These are phyloP conservation scores for Byssochlamys sp. DNA, from an alignment of 2,329 filamentous ascomycete genomes.

Conservation along the genomic window DNA sequence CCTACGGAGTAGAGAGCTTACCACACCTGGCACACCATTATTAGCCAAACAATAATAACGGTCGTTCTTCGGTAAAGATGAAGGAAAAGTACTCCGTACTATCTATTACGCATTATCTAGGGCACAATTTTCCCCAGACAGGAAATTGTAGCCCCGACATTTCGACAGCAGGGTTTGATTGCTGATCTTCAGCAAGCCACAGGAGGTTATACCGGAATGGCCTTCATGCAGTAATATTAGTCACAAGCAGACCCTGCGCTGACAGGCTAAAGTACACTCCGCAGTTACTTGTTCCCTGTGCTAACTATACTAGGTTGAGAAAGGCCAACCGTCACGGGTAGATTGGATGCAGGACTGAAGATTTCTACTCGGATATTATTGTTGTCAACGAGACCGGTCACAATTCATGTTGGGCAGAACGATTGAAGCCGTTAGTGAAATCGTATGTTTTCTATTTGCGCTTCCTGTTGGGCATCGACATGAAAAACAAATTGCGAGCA, in stretches of 20 bases:
- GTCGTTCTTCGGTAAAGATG: not conserved
- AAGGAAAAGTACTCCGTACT: not conserved
- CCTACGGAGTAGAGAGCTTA: not conserved
- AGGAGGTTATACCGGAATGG: not conserved
- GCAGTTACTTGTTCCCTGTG: not conserved
- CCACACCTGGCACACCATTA: not conserved
- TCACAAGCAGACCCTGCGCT: not conserved
- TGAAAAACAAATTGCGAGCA: too few species aligned
- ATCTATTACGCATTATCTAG: not conserved
- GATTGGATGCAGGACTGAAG: not conserved
- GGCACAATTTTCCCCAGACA: not conserved
- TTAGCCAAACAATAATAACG: not conserved
- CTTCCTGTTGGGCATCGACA: too few species aligned
- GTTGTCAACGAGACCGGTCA: not conserved
- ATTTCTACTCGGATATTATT: not conserved
- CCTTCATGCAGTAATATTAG: not conserved
- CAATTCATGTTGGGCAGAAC: not conserved
- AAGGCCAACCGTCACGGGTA: not conserved
- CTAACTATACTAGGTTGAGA: not conserved
- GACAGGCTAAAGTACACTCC: not conserved
- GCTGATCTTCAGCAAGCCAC: not conserved
- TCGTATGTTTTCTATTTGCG: not conserved
- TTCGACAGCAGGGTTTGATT: not conserved
- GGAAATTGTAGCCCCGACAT: not conserved
- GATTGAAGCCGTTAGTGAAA: not conserved